Evolutionary conservation across 2,329 filamentous ascomycete species (phyloP).

Genomic region (Fusarium algeriense): DNA sequence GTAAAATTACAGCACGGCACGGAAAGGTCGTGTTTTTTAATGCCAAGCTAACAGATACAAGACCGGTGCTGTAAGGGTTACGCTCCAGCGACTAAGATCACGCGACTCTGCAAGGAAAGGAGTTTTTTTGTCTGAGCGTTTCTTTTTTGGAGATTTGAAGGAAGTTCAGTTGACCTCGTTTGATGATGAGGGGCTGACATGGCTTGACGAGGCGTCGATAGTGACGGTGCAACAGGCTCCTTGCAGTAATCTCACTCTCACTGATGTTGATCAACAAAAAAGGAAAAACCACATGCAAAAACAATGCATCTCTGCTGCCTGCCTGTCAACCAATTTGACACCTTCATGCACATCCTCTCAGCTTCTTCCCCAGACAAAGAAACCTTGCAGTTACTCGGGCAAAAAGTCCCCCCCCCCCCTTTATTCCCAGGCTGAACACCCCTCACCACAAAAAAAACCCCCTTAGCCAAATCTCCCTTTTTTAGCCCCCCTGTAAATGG

Average conservation of each 20-base stretch:
- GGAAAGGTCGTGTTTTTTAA: neutral
- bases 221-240: neutral
- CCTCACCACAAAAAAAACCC: neutral
- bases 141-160: neutral
- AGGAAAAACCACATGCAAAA: neutral
- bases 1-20: slow-evolving; percentile 8
- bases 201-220: slow-evolving; percentile 7
- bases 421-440: neutral
- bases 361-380: slow-evolving; percentile 20
- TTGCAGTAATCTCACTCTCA: neutral
- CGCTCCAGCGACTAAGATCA: neutral
- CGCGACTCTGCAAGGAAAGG: neutral
- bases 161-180: neutral
- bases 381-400: neutral
- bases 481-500: neutral
- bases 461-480: slow-evolving; percentile 17
- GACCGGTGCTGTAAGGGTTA: neutral
- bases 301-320: neutral
- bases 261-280: neutral
- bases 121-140: neutral
- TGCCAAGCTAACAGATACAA: neutral
- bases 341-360: neutral
- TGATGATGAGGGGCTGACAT: neutral
- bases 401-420: slow-evolving; percentile 6
- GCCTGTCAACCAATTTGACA: no score